Conservation (phyloP, 2,329 filamentous ascomycete genomes). For the Calycina herbarum region DNA sequence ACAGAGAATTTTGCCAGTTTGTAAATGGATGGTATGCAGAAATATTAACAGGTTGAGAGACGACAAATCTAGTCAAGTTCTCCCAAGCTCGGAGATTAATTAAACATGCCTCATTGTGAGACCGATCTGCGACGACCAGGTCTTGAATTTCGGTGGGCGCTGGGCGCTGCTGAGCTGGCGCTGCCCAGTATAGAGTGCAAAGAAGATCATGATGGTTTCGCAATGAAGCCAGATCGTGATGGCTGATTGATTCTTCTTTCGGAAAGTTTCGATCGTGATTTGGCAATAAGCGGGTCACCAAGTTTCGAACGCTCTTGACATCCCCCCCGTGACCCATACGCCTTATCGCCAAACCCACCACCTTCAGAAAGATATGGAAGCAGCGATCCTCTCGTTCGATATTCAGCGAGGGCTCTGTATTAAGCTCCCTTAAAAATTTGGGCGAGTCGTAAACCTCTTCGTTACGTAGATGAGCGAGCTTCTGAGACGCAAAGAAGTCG, state of each 20-base stretch:
- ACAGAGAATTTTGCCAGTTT: slow-evolving; percentile 58
- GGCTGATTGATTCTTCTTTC: slow-evolving; percentile 60
- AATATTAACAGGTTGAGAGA: slow-evolving; percentile 46
- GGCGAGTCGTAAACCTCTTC: slow-evolving; percentile 64
- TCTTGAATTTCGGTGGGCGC: slow-evolving; percentile 56
- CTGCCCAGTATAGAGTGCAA: slow-evolving; percentile 65
- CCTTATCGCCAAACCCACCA: slow-evolving; percentile 57
- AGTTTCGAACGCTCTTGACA: slow-evolving; percentile 58
- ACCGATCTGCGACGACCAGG: slow-evolving; percentile 58
- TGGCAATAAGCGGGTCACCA: slow-evolving; percentile 61
- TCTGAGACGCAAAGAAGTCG: slow-evolving; percentile 66
- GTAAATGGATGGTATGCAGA: slow-evolving; percentile 51
- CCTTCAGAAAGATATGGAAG: slow-evolving; percentile 68
- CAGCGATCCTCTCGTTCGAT: slow-evolving; percentile 58
- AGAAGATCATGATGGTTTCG: slow-evolving; percentile 70
- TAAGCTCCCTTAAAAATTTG: slow-evolving; percentile 58
- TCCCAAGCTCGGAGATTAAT: slow-evolving; percentile 65
- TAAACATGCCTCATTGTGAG: slow-evolving; percentile 66
- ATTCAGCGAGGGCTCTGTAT: slow-evolving; percentile 44
- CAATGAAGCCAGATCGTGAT: slow-evolving; percentile 62
- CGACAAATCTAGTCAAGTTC: slow-evolving; percentile 59
- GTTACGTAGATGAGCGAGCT: slow-evolving; percentile 62
- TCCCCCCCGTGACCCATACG: slow-evolving; percentile 49
- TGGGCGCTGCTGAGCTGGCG: slow-evolving; percentile 55
- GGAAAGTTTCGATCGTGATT: slow-evolving; percentile 66